These are phyloP conservation scores for Phytomonas francai DNA, from an alignment of 208 protist species.

Conservation along the genomic window DNA sequence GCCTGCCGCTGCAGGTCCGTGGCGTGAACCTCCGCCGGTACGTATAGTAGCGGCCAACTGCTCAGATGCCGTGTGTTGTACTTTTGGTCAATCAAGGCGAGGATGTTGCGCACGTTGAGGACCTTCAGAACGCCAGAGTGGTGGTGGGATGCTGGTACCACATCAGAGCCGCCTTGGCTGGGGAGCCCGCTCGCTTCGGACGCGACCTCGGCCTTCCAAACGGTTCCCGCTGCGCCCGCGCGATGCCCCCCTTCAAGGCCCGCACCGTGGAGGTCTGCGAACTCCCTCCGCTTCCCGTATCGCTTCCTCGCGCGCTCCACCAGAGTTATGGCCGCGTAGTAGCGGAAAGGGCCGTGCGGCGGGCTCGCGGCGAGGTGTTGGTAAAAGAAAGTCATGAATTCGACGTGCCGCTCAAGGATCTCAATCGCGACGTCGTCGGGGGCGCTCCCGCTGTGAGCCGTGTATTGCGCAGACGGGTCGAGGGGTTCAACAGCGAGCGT, in stretches of 20 bases:
- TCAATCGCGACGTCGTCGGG: constrained; percentile 15
- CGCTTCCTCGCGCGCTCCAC: constrained; percentile 28
- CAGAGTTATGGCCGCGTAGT: constrained; percentile 64
- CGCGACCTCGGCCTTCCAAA: constrained; percentile 9
- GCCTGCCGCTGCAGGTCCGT: constrained; percentile 45
- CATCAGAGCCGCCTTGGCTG: too few relatives aligned
- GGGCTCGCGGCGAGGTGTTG: constrained; percentile 58
- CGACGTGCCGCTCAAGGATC: constrained; percentile 33
- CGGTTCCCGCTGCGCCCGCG: too few relatives aligned
- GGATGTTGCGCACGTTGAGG: constrained; percentile 38
- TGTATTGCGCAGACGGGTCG: too few relatives aligned
- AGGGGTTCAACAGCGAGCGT: too few relatives aligned
- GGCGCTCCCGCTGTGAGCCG: constrained; percentile 1
- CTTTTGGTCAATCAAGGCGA: constrained; percentile 47
- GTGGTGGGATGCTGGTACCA: too few relatives aligned
- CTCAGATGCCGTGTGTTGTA: constrained; percentile 58
- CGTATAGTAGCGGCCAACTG: constrained; percentile 69
- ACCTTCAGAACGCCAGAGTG: constrained; percentile 13
- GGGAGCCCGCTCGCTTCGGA: neutral
- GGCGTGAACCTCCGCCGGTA: constrained; percentile 52
- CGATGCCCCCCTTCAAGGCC: too few relatives aligned
- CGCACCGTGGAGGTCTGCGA: too few relatives aligned
- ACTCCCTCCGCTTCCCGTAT: constrained; percentile 2
- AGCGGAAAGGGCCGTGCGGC: constrained; percentile 59
- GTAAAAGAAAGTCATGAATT: constrained; percentile 69